Percentiles rank a stretch among this genome's conserved stretches.
Conservation (phyloP, 2,329 filamentous ascomycete species). For the Sodiomyces alkalinus region DNA sequence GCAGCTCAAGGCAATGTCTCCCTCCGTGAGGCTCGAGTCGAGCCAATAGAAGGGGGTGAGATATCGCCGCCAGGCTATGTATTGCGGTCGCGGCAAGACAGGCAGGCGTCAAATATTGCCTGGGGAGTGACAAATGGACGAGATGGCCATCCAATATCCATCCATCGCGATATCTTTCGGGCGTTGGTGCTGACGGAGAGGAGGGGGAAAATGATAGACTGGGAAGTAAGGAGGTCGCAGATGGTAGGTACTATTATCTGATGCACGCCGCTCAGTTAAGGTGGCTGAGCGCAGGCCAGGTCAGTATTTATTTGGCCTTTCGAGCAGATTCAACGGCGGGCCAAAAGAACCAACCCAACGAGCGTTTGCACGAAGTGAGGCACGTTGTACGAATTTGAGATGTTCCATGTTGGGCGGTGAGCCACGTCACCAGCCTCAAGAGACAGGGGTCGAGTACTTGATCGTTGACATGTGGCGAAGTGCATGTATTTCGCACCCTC, state of each 20-base stretch:
- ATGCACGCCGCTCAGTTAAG: no score
- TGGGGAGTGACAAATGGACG: neutral
- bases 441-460: neutral
- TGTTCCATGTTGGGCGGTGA: neutral
- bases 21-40: neutral
- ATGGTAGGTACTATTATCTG: neutral
- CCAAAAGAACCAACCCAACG: neutral
- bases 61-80: neutral
- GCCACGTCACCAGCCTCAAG: conserved; percentile 10
- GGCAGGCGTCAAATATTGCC: neutral
- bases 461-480: conserved; percentile 8
- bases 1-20: no score
- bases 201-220: no score
- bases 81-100: neutral
- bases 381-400: conserved; percentile 1
- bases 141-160: no score
- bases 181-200: no score
- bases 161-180: no score
- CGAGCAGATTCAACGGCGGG: no score
- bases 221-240: no score
- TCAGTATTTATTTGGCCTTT: no score
- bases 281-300: no score
- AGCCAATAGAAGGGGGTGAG: neutral
- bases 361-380: conserved; percentile 1
- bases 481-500: no score